These are phyloP conservation scores for Carpinus viminea DNA, from an alignment of 306 rosid species.

Conservation along the genomic window DNA sequence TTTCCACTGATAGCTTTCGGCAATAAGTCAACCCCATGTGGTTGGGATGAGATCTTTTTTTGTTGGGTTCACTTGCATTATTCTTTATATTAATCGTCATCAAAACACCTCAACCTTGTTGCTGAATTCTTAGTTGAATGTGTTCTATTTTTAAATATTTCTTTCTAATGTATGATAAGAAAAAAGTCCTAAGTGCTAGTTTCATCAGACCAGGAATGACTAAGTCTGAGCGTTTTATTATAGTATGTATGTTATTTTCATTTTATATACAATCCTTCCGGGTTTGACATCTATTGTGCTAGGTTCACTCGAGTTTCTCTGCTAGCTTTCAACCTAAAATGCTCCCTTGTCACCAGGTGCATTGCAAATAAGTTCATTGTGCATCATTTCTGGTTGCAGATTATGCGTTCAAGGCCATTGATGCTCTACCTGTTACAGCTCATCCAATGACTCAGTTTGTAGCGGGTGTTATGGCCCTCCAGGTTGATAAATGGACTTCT, in stretches of 20 bases:
- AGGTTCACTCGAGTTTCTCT: slow-evolving; percentile 1
- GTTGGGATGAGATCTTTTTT: neutral
- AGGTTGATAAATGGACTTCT: slow-evolving; percentile 57
- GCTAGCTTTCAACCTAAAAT: neutral
- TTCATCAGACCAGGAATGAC: neutral
- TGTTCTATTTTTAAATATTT: neutral
- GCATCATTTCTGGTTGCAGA: slow-evolving; percentile 56
- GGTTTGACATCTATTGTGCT: neutral
- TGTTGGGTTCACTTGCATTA: neutral
- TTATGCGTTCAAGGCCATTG: slow-evolving; percentile 84
- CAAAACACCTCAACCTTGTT: neutral
- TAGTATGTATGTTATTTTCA: slow-evolving; percentile 14
- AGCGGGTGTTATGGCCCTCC: slow-evolving; percentile 97
- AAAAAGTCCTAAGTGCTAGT: neutral
- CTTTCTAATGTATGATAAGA: neutral
- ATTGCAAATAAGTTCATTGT: slow-evolving; percentile 3
- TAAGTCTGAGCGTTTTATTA: neutral
- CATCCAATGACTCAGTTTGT: slow-evolving; percentile 98
- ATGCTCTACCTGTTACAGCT: slow-evolving; percentile 82
- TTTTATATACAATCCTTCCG: neutral
- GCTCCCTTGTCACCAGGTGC: slow-evolving; percentile 19
- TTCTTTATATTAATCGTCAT: neutral
- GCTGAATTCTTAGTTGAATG: neutral
- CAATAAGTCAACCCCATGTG: neutral
- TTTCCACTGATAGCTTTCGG: neutral